phyloP scores from a whole-genome alignment of 306 rosid species.

The Prunus padus region DNA sequence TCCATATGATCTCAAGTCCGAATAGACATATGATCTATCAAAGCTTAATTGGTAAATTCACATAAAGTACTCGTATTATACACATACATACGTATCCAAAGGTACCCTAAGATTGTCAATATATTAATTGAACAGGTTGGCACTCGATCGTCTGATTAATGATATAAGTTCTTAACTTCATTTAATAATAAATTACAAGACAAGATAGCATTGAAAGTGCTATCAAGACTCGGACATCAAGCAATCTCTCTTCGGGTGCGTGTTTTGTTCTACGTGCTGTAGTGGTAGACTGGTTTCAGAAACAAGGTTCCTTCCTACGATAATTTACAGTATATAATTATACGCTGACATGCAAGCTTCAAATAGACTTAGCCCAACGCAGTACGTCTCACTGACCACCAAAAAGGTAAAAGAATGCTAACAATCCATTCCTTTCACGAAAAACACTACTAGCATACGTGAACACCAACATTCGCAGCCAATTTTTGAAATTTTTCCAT shows the following conservation, averaged over 20 bases:
- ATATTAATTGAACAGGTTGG: background rate
- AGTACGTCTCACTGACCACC: constrained; percentile 34
- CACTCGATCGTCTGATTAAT: constrained; percentile 4
- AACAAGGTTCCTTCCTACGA: constrained; percentile 44
- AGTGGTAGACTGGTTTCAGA: constrained; percentile 27
- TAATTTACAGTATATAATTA: constrained; percentile 56
- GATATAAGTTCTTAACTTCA: constrained; percentile 9
- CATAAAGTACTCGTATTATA: no score
- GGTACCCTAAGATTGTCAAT: background rate
- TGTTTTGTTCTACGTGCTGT: constrained; percentile 23
- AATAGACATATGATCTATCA: no score
- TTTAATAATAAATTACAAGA: constrained; percentile 24
- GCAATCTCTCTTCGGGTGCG: constrained; percentile 18
- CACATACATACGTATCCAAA: no score
- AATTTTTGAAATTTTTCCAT: constrained; percentile 11
- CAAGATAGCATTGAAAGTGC: constrained; percentile 28
- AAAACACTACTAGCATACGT: constrained; percentile 28
- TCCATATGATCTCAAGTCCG: no score
- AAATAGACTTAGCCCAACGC: constrained; percentile 31
- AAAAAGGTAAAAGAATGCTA: constrained; percentile 39
- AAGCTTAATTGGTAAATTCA: no score
- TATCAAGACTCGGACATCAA: constrained; percentile 22
- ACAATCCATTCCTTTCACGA: constrained; percentile 14
- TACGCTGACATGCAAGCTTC: constrained; percentile 38
- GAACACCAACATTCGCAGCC: constrained; percentile 23